Conservation (phyloP, 306 rosid species). For the Benincasa hispida region DNA sequence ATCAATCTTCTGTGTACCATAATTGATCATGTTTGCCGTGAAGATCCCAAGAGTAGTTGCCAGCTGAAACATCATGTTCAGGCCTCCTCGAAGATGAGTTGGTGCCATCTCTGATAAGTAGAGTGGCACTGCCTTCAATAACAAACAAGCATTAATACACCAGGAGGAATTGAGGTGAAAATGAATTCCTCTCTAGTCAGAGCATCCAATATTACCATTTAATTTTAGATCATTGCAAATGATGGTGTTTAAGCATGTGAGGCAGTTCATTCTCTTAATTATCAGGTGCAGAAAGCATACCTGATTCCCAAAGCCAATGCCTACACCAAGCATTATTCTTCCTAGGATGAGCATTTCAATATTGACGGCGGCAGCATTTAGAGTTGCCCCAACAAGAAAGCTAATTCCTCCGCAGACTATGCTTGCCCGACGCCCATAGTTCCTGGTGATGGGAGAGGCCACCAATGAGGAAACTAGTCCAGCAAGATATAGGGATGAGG, state of each 20-base stretch:
- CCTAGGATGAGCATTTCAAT: constrained; percentile 66
- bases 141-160: constrained; percentile 15
- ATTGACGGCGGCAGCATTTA: constrained; percentile 57
- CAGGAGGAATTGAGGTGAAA: neutral
- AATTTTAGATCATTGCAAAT: neutral
- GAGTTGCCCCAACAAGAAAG: constrained; percentile 51
- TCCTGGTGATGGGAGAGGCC: constrained; percentile 74
- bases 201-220: neutral
- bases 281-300: constrained; percentile 13
- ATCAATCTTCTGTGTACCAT: constrained; percentile 57
- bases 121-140: constrained; percentile 69
- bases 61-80: constrained; percentile 92
- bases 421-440: constrained; percentile 58
- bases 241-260: neutral
- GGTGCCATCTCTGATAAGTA: constrained; percentile 96
- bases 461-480: constrained; percentile 65
- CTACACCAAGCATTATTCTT: constrained; percentile 85
- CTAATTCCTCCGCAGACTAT: constrained; percentile 67
- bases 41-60: constrained; percentile 86
- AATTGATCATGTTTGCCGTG: constrained; percentile 82
- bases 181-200: neutral
- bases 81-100: constrained; percentile 75
- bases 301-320: constrained; percentile 96
- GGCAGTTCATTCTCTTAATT: neutral
- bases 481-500: constrained; percentile 79